These are phyloP conservation scores for Suhomyces faveliae DNA, from an alignment of 805 yeast species.

Conservation along the genomic window DNA sequence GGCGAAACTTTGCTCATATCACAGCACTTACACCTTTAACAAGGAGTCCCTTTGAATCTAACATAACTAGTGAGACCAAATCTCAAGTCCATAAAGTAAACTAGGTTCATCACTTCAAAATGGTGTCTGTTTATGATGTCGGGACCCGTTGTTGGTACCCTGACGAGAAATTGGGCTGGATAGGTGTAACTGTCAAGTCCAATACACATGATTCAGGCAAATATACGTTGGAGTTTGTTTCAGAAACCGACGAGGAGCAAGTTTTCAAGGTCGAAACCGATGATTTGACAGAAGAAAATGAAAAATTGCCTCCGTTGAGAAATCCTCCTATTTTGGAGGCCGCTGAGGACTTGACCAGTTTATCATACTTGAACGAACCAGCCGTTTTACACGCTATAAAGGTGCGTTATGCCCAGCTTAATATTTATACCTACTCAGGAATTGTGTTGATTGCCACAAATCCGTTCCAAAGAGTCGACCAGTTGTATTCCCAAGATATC, in stretches of 20 bases:
- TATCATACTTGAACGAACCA: constrained; percentile 93
- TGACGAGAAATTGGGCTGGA: constrained; percentile 71
- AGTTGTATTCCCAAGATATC: constrained; percentile 85
- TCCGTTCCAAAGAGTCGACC: constrained; percentile 92
- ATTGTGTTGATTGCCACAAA: constrained; percentile 94
- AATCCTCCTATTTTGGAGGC: constrained; percentile 92
- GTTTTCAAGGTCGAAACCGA: constrained; percentile 49
- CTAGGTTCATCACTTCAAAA: not conserved
- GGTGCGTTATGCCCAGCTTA: constrained; percentile 82
- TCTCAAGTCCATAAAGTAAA: not conserved
- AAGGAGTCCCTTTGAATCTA: not conserved
- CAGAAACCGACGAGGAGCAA: constrained; percentile 48
- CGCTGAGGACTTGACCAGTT: constrained; percentile 88
- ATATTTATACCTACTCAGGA: constrained; percentile 94
- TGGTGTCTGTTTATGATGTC: constrained; percentile 26
- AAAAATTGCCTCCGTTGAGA: constrained; percentile 72
- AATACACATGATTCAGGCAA: constrained; percentile 37
- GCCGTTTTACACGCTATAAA: constrained; percentile 93
- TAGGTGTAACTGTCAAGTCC: constrained; percentile 60
- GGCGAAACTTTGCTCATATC: not conserved
- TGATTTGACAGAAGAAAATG: constrained; percentile 50
- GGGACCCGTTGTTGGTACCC: constrained; percentile 81
- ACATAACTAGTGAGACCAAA: not conserved
- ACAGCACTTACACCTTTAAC: not conserved
- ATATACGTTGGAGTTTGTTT: constrained; percentile 48